Base-by-base conservation (phyloP, 495 filamentous ascomycete genomes). In the Xylaria bambusicola region DNA sequence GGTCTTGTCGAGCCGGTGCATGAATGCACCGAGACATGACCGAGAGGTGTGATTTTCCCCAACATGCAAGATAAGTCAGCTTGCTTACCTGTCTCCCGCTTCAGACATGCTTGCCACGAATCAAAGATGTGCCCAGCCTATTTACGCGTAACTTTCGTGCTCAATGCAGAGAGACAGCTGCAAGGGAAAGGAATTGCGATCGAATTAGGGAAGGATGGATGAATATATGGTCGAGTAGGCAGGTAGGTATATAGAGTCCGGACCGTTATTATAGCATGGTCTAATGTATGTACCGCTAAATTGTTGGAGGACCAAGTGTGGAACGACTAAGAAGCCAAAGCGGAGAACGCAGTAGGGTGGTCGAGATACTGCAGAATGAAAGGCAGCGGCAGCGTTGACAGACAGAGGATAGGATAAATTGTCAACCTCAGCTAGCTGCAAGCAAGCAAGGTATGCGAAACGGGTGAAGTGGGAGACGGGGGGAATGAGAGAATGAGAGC, bases 71-170 rank as follows among this genome's bases (percentile, higher is more conserved):
- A 13, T 38, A 13, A 38, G 13, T 15, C 47, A 15, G 54, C 72
- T 63, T 70, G 54, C 72, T 63, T 70, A 79, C 76, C 68, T 75
- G 17, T 78, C 75, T 63, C 75, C 75, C 47, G 66, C 60, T 13
- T 78, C 75, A 27, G 76, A 76, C 77, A 80, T 80, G 62, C 24
- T 64, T 63, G 51, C 48, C 47, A 54, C 52, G 45, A 56, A 27
- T 31, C 24, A 27, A 9, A 12, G 38, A n/a, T 12, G 27, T 41
- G 24, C 13, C 24, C 35, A 24, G 40, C 41, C 29, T 10, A n/a
- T 6, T 1, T n/a, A n/a, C n/a, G n/a, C 21, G n/a, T 6, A 23
- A 20, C 40, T 27, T 17, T 35, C 3, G 5, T 33, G 29, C 10
- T 13, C 7, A 23, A 40, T 52, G 21, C 4, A 9, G 31, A 8